These are phyloP conservation scores for Suillus placidus DNA, from an alignment of 768 basidiomycete species.

Conservation along the genomic window DNA sequence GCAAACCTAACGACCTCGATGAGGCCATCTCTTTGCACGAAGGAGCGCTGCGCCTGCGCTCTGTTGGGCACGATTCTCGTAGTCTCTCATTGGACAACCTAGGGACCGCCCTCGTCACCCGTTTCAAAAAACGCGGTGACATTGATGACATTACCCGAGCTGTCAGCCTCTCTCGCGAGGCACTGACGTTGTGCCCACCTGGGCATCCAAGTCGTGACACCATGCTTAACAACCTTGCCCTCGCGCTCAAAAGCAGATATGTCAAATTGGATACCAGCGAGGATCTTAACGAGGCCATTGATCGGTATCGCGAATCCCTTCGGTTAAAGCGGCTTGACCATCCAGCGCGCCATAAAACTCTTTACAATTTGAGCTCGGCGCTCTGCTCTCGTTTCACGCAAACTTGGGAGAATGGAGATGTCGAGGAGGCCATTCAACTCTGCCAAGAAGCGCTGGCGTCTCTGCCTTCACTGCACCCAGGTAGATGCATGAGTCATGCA, in stretches of 20 bases:
- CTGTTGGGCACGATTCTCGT: not conserved
- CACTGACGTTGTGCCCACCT: conserved; percentile 10
- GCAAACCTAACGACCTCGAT: not conserved
- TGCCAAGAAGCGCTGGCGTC: conserved; percentile 10
- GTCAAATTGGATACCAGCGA: conserved; percentile 8
- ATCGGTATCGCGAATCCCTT: conserved; percentile 16
- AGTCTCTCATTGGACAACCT: conserved; percentile 19
- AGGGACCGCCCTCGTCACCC: conserved; percentile 18
- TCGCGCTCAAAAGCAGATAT: conserved; percentile 14
- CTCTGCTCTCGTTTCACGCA: conserved; percentile 19
- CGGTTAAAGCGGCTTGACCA: conserved; percentile 14
- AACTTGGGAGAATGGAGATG: conserved; percentile 12
- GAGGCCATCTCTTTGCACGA: not conserved
- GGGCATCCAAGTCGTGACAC: conserved; percentile 9
- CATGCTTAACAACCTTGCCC: conserved; percentile 20
- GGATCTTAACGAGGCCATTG: conserved; percentile 25
- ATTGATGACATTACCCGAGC: conserved; percentile 19
- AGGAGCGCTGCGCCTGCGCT: not conserved
- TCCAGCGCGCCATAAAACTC: conserved; percentile 1
- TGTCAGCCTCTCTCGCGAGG: not conserved
- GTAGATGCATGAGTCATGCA: accelerated
- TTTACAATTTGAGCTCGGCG: conserved; percentile 16
- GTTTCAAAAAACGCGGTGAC: conserved; percentile 16
- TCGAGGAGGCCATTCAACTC: conserved; percentile 25
- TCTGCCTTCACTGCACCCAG: not conserved